Evolutionary conservation across 1,284 basidiomycete genomes (phyloP), one percentile per base, ranked within the genome.

Genomic region (Cryptococcus jaspeensis): DNA sequence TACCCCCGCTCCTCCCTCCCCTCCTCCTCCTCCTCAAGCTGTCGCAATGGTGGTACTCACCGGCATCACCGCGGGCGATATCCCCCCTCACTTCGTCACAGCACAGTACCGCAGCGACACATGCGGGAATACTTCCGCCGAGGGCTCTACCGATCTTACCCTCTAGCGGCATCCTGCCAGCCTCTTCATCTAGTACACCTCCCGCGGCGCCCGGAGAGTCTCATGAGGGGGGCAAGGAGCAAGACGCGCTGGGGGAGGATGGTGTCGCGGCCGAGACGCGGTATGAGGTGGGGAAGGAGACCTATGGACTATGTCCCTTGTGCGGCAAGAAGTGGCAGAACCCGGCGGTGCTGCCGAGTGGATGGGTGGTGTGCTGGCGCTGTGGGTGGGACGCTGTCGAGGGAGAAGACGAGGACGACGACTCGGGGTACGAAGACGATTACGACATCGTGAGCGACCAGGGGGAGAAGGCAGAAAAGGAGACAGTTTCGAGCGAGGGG

Each of bases 21-120:
- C 87, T 92, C 37, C 94, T 99, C 59, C 96, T 99, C 76, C 88
- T 92, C 73, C 84, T 99, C 81, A 97, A 96, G 77, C 95, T 99
- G 76, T 81, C 97, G 35, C 93, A 99, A 78, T 99, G 96, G 94
- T 99, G 96, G 94, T 99, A 98, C 76, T 95, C 92, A 16, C 90
- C 94, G 9, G 84, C 85, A 32, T 97, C 94, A 2, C 93, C 94
- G n/a, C 87, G 90, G 50, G 83, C 87, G 39, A 83, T 87, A 18
- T 75, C 90, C 3, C 59, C 48, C 84, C 87, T 61, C 82, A 85
- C 55, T 81, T 84, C 44, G 70, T 88, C 54, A 81, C 84, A 25
- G 77, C 82, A 40, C 81, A 58, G 58, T 32, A 57, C 56, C 85
- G 23, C 84, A 84, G 45, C 81, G 81, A 59, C 85, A 84, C 76